Conservation (phyloP, 2,329 filamentous ascomycete species). For the Xylariaceae sp. region DNA sequence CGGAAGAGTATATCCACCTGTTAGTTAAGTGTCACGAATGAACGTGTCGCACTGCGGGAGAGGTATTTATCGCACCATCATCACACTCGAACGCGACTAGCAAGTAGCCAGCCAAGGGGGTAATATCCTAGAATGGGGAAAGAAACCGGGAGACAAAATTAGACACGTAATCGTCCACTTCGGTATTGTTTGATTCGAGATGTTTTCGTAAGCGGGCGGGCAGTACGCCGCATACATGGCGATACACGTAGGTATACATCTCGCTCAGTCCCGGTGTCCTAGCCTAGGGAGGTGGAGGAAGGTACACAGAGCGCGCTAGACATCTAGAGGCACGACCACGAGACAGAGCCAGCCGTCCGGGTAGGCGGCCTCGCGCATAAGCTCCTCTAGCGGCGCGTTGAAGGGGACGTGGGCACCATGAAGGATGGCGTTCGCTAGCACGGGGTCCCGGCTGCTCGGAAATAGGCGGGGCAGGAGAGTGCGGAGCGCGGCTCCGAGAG, state of each 20-base stretch:
- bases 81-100: too few relatives aligned
- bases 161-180: too few relatives aligned
- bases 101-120: too few relatives aligned
- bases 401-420: slow-evolving; percentile 87
- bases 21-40: not conserved
- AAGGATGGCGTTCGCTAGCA: slow-evolving; percentile 81
- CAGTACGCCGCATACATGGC: too few relatives aligned
- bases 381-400: slow-evolving; percentile 75
- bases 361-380: slow-evolving; percentile 83
- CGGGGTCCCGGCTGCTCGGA: slow-evolving; percentile 79
- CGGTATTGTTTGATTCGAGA: too few relatives aligned
- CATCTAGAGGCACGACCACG: slow-evolving; percentile 70
- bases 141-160: too few relatives aligned
- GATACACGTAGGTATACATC: too few relatives aligned
- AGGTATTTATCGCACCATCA: not conserved
- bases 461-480: slow-evolving; percentile 78
- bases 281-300: not conserved
- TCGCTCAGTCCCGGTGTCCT: not conserved
- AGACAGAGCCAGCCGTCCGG: slow-evolving; percentile 91
- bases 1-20: too few relatives aligned
- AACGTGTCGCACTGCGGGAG: too few relatives aligned
- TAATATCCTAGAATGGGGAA: too few relatives aligned
- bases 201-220: too few relatives aligned
- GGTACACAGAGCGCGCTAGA: slow-evolving; percentile 17
- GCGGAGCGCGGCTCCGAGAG: slow-evolving; percentile 77